phyloP scores from a whole-genome alignment of 768 basidiomycete genomes.

The Tricholoma furcatifolium region DNA sequence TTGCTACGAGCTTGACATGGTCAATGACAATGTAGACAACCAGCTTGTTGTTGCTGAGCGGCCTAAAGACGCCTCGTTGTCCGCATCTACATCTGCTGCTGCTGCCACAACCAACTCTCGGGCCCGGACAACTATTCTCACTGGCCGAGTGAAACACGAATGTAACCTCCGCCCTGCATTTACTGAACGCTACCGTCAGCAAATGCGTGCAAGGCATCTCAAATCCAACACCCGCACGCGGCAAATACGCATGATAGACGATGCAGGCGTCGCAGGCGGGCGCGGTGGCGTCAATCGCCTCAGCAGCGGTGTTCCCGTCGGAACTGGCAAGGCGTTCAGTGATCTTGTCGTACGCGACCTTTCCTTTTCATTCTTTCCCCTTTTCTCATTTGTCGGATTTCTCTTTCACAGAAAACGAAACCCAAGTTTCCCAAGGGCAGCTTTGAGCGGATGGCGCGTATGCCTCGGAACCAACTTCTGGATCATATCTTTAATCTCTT shows the following conservation, averaged over 20 bases:
- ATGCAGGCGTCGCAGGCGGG: conserved; percentile 64
- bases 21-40: conserved; percentile 81
- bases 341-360: conserved; percentile 59
- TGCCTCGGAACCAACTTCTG: conserved; percentile 85
- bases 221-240: conserved; percentile 66
- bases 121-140: conserved; percentile 75
- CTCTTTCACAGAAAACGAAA: conserved; percentile 56
- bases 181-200: conserved; percentile 63
- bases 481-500: conserved; percentile 81
- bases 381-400: neutral
- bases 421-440: conserved; percentile 65
- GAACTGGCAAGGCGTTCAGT: conserved; percentile 55
- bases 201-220: conserved; percentile 66
- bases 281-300: conserved; percentile 75
- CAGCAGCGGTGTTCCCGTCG: conserved; percentile 69
- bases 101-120: conserved; percentile 50
- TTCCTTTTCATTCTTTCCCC: conserved; percentile 5
- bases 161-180: conserved; percentile 72
- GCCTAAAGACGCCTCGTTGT: conserved; percentile 58
- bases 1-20: conserved; percentile 86
- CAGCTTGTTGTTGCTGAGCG: conserved; percentile 84
- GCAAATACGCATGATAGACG: conserved; percentile 74
- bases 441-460: conserved; percentile 89
- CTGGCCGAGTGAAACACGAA: conserved; percentile 80
- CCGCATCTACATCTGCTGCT: conserved; percentile 31